Percentiles rank a stretch among this genome's conserved stretches.
Evolutionary conservation across 805 yeast genomes (phyloP).

Genomic region (Yamadazyma phyllophila): DNA sequence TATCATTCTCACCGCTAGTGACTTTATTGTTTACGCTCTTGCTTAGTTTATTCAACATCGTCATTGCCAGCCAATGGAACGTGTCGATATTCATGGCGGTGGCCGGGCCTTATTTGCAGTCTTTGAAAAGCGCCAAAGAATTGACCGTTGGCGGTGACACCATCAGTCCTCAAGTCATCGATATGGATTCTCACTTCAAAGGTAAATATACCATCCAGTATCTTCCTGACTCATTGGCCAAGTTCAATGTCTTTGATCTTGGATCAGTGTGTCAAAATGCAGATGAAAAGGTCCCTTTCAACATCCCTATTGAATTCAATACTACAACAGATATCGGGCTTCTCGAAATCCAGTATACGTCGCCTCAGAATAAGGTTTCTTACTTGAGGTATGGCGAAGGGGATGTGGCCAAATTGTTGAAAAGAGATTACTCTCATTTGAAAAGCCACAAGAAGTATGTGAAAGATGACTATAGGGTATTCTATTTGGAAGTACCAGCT

Average conservation of each 20-base stretch:
- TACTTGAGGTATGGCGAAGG: slow-evolving; percentile 54
- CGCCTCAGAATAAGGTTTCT: slow-evolving; percentile 49
- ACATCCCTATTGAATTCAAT: slow-evolving; percentile 74
- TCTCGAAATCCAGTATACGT: slow-evolving; percentile 62
- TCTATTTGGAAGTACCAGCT: slow-evolving; percentile 65
- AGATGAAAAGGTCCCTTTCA: slow-evolving; percentile 5
- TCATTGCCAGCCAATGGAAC: slow-evolving; percentile 51
- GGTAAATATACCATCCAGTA: slow-evolving; percentile 86
- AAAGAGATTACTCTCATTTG: slow-evolving; percentile 32
- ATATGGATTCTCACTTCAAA: slow-evolving; percentile 64
- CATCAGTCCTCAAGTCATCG: slow-evolving; percentile 36
- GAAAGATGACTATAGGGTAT: slow-evolving; percentile 39
- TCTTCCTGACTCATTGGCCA: slow-evolving; percentile 87
- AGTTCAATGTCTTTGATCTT: slow-evolving; percentile 70
- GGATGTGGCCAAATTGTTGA: slow-evolving; percentile 46
- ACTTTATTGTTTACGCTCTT: slow-evolving; percentile 48
- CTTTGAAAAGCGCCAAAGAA: slow-evolving; percentile 41
- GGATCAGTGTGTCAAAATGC: slow-evolving; percentile 49
- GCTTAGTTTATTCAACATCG: slow-evolving; percentile 50
- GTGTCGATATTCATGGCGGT: slow-evolving; percentile 43
- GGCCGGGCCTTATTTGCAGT: slow-evolving; percentile 43
- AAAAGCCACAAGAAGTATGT: slow-evolving; percentile 15
- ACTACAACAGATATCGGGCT: slow-evolving; percentile 70
- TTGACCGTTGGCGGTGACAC: slow-evolving; percentile 53
- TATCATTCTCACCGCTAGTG: slow-evolving; percentile 59